These are phyloP conservation scores for Naganishia vishniacii DNA, from an alignment of 768 basidiomycete genomes.

Conservation along the genomic window DNA sequence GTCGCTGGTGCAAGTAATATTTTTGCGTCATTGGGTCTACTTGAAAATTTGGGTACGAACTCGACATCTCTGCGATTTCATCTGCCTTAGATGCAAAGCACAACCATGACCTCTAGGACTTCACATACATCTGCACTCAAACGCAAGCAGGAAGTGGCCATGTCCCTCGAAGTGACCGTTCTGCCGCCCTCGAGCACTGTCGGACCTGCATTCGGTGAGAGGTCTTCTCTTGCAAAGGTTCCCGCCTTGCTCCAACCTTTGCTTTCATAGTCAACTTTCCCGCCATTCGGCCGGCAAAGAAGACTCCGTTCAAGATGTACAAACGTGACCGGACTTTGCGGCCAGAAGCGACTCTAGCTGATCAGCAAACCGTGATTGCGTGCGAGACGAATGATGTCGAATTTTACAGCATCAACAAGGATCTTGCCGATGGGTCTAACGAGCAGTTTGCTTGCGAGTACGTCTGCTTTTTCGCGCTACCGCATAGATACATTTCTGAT, in stretches of 20 bases:
- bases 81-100: too few relatives aligned
- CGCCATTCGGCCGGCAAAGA: constrained; percentile 40
- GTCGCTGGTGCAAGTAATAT: too few relatives aligned
- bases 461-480: constrained; percentile 40
- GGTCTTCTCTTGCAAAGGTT: too few relatives aligned
- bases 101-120: neutral
- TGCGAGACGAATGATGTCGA: constrained; percentile 82
- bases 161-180: neutral
- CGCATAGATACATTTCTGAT: neutral
- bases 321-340: constrained; percentile 30
- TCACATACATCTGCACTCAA: neutral
- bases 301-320: constrained; percentile 42
- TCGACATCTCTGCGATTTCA: too few relatives aligned
- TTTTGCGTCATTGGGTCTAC: too few relatives aligned
- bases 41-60: too few relatives aligned
- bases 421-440: constrained; percentile 50
- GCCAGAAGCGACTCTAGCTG: constrained; percentile 28
- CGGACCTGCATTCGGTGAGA: constrained; percentile 12
- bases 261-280: constrained; percentile 48
- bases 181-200: neutral
- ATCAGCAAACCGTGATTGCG: constrained; percentile 55
- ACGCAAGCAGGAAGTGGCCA: neutral
- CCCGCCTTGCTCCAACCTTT: too few relatives aligned
- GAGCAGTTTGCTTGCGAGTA: constrained; percentile 66
- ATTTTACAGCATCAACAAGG: constrained; percentile 61